Evolutionary conservation across 1,139 yeast genomes (phyloP), one percentile per base, ranked within the genome.

Genomic region (Lodderomyces orthopsilosis): DNA sequence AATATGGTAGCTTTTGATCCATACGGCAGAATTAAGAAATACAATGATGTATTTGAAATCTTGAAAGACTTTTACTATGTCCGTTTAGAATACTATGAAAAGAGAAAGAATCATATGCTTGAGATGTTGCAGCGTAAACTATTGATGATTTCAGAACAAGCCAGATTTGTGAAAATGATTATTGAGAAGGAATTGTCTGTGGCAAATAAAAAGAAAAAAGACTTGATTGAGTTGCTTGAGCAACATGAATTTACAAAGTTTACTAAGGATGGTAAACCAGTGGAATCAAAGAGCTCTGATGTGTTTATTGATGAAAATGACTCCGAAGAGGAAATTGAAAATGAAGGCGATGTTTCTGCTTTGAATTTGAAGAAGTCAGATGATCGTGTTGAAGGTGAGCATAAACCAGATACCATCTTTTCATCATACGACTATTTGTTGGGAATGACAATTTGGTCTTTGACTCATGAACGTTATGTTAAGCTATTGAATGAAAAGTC

Each of bases 1-100:
- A 94, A 94, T 61, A 90, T 94, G 96, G 96, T 93, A 46, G 95
- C 96, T 0, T 94, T 94, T 66, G 98, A 93, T 65, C 80, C 96
- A n/a, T 77, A 78, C 47, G 96, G 96, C 34, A 80, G 94, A 55
- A 88, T 94, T 52, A 88, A 86, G 59, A 87, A 80, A 59, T 94
- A 91, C 61, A 84, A 81, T 13, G 70, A 74, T 41, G 85, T 86
- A 2, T 77, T 79, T 51, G 95, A 90, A 43, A 93, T 94, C 35
- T 70, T 94, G 54, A 75, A 71, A 49, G 98, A 93, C 53, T 94
- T 85, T 62, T 94, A 83, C 61, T 85, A 75, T 56, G 85, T 93
- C 12, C 80, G 99, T 58, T 70, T 94, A 48, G 97, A 91, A 48
- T 88, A 74, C 62, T 94, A 93, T 61, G 97, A 90, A 66, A 85